Conservation (phyloP, 2,329 filamentous ascomycete genomes). For the Xylaria sp. region DNA sequence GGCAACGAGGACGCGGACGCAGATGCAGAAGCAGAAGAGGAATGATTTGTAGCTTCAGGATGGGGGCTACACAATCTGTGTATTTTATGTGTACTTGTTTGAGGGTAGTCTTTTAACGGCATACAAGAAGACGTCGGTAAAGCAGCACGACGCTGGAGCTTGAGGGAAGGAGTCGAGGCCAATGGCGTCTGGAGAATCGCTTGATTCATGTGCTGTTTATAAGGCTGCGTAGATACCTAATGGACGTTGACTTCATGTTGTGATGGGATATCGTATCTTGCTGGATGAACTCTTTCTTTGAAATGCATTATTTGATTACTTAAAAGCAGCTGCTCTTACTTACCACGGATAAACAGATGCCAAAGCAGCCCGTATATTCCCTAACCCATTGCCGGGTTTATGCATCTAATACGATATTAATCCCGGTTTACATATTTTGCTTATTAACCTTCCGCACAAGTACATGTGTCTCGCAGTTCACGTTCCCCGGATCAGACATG, state of each 20-base stretch:
- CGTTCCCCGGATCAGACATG: no score
- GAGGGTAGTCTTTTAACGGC: not conserved
- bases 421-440: no score
- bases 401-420: no score
- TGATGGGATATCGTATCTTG: not conserved
- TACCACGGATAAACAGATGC: no score
- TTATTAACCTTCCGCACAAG: no score
- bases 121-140: not conserved
- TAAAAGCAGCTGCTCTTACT: no score
- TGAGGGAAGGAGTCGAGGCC: not conserved
- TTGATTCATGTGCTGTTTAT: not conserved
- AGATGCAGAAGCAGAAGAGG: constrained; percentile 14
- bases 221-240: not conserved
- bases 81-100: not conserved
- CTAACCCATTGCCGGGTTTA: no score
- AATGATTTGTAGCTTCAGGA: constrained; percentile 3
- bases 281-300: not conserved
- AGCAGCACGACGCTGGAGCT: not conserved
- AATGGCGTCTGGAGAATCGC: not conserved
- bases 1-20: constrained; percentile 5
- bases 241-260: not conserved
- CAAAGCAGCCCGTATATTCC: no score
- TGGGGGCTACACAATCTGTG: not conserved
- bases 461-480: no score
- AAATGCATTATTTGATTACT: no score